Base-by-base conservation (phyloP, 2,329 filamentous ascomycete genomes). In the Hypomyces perniciosus region DNA sequence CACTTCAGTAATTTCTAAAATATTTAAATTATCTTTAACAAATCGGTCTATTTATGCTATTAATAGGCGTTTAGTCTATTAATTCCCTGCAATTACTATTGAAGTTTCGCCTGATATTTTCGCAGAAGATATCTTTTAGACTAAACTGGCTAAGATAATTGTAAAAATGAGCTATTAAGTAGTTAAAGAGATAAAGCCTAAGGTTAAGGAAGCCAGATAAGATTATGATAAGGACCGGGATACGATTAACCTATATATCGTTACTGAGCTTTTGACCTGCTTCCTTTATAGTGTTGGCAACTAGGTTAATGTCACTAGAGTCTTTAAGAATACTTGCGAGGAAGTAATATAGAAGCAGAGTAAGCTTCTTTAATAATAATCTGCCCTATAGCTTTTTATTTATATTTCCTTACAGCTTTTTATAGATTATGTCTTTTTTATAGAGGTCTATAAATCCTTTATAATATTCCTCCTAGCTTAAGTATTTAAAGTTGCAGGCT, bases 351-450 rank as follows among this genome's bases (percentile, higher is more conserved):
- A 69, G 66, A 52, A 57, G 2, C 44, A 52, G 1, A 44, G 46
- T 8, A 38, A 47, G 5, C 44, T 57, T 1, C 59, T 61, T 0
- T 83, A 79, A 79, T 65, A 73, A 13, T 62, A 74, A 39, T 81
- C 78, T 12, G 66, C 79, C 0, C 52, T 76, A 0, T 84, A 79
- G 79, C 65, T 84, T 1, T 64, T 82, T 0, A 49, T 83, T 3
- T 75, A 80, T 1, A 77, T 81, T 1, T 60, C 68, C 0, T 54
- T 81, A 2, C 78, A 83, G 46, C 55, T 70, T 37, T 28, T 30
- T 26, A 28, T 47, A 26, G 33, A 30, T n/a, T 30, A 34, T 27
- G 12, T 20, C n/a, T 33, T 45, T 13, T 20, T n/a, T n/a, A 45
- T 8, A 33, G 43, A 31, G 7, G 20, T 40, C 13, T 40, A 40